Evolutionary conservation across 2,329 filamentous ascomycete genomes (phyloP).

Genomic region (Sphaerulina musiva): DNA sequence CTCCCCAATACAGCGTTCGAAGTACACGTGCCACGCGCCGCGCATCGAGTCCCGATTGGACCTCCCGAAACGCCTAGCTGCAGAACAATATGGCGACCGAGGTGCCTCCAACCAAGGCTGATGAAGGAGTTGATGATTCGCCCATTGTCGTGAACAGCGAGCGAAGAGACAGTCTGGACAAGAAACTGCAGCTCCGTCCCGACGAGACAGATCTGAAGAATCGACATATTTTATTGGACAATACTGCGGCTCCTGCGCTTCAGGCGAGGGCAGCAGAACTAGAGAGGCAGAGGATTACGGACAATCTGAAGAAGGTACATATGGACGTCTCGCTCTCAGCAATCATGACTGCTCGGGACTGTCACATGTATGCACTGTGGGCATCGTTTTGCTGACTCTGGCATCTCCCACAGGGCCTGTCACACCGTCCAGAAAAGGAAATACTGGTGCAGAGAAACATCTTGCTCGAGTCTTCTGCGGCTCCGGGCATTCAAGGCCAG

Average conservation of each 20-base stretch:
- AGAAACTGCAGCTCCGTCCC: conserved; percentile 41
- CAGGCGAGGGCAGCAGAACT: conserved; percentile 58
- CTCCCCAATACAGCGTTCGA: too few species aligned
- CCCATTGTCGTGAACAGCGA: conserved; percentile 13
- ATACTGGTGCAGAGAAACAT: conserved; percentile 83
- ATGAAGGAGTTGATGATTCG: conserved; percentile 16
- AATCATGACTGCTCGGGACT: neutral
- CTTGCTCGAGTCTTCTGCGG: conserved; percentile 68
- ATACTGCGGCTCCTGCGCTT: conserved; percentile 60
- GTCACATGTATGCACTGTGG: too few species aligned
- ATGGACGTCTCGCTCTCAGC: neutral
- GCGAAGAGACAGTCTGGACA: conserved; percentile 19
- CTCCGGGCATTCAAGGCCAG: conserved; percentile 70
- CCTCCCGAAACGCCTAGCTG: neutral
- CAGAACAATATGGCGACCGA: conserved; percentile 11
- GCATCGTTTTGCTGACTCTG: neutral
- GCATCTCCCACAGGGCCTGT: conserved; percentile 41
- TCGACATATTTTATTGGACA: conserved; percentile 59
- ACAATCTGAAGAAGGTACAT: conserved; percentile 53
- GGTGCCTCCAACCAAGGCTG: neutral
- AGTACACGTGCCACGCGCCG: too few species aligned
- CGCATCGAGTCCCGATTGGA: too few species aligned
- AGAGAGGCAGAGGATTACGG: conserved; percentile 56
- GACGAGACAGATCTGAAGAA: conserved; percentile 59
- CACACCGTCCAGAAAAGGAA: conserved; percentile 60